Conservation (phyloP, 345 rosid species). For the Citrus trifoliata region DNA sequence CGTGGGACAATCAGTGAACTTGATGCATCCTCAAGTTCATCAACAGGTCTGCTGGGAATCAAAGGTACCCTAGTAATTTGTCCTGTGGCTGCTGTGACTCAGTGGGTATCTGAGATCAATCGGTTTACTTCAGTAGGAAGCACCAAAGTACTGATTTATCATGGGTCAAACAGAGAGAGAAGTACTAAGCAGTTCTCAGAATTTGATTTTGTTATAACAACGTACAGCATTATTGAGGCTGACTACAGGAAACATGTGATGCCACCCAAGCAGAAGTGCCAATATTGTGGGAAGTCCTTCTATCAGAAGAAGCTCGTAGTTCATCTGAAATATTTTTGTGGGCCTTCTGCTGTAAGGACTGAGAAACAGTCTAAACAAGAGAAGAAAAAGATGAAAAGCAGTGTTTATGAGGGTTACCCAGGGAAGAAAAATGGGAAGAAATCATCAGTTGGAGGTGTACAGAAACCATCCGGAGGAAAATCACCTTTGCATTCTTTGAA, state of each 20-base stretch:
- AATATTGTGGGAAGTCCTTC: conserved; percentile 59
- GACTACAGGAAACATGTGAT: conserved; percentile 71
- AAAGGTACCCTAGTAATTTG: conserved; percentile 81
- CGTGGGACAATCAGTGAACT: conserved; percentile 13
- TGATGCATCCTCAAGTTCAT: conserved; percentile 26
- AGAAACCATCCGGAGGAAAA: conserved; percentile 30
- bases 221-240: conserved; percentile 75
- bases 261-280: conserved; percentile 67
- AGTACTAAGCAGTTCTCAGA: conserved; percentile 43
- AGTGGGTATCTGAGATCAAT: conserved; percentile 81
- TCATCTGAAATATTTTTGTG: conserved; percentile 73
- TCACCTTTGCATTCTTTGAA: conserved; percentile 73
- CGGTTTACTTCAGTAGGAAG: conserved; percentile 78
- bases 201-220: conserved; percentile 86
- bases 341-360: conserved; percentile 74
- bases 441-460: conserved; percentile 11
- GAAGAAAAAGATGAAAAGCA: conserved; percentile 45
- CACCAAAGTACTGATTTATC: conserved; percentile 75
- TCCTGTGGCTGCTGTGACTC: conserved; percentile 90
- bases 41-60: conserved; percentile 30
- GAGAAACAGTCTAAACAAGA: conserved; percentile 77
- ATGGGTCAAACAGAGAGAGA: conserved; percentile 71
- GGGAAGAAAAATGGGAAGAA: conserved; percentile 24
- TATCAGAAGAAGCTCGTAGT: conserved; percentile 40
- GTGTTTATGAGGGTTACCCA: conserved; percentile 24